Conservation (phyloP, 768 basidiomycete species). For the Trametes sanguinea region DNA sequence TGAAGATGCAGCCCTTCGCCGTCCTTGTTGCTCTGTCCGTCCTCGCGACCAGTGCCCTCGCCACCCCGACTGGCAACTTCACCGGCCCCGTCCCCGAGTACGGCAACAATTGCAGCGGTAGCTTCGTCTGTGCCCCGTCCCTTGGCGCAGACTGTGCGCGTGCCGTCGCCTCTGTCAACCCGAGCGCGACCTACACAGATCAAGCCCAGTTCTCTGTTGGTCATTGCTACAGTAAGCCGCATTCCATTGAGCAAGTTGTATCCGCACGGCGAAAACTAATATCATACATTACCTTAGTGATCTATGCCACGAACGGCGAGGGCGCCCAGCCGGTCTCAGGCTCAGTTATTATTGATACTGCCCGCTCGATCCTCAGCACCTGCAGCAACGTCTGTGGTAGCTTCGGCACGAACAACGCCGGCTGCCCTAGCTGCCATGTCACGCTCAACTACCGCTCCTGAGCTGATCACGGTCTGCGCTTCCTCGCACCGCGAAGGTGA, state of each 20-base stretch:
- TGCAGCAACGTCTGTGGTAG: not conserved
- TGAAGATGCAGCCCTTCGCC: not conserved
- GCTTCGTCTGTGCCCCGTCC: not conserved
- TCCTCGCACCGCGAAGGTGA: too few species aligned
- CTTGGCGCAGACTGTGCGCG: not conserved
- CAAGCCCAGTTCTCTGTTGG: not conserved
- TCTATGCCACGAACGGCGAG: not conserved
- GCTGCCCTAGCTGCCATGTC: not conserved
- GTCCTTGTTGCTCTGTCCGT: not conserved
- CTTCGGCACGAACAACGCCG: not conserved
- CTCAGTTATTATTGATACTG: not conserved
- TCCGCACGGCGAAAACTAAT: too few species aligned
- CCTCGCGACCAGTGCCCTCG: not conserved
- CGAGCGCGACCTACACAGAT: not conserved
- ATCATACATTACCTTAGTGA: not conserved
- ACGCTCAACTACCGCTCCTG: not conserved
- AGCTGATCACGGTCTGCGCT: too few species aligned
- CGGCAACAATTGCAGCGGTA: not conserved
- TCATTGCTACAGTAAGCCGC: not conserved
- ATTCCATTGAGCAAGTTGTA: too few species aligned
- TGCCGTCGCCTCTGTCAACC: not conserved
- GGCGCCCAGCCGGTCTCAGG: not conserved
- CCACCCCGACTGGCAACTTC: not conserved
- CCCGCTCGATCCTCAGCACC: not conserved
- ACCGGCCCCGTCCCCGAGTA: not conserved